Evolutionary conservation across 352 stramenopile genomes (phyloP).

Genomic region (Phytopythium kandeliae): DNA sequence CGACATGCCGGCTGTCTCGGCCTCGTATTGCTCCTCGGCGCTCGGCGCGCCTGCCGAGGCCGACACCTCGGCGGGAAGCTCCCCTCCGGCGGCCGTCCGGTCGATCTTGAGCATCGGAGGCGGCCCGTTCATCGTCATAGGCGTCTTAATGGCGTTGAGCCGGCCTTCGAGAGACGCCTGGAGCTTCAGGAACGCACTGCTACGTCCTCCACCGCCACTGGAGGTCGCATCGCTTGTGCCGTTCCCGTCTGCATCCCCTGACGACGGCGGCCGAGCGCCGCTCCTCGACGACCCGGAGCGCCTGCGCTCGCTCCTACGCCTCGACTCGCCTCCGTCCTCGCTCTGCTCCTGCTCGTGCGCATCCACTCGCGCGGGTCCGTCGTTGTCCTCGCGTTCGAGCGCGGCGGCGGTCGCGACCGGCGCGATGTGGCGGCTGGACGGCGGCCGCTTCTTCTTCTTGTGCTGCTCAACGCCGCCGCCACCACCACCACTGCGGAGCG

Average conservation of each 20-base stretch:
- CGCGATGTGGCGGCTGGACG: slow-evolving; percentile 2
- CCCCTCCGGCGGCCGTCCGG: slow-evolving; percentile 7
- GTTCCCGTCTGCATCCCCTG: not conserved
- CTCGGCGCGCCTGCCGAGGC: slow-evolving; percentile 3
- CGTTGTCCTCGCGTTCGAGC: slow-evolving; percentile 4
- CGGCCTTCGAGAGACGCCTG: slow-evolving; percentile 49
- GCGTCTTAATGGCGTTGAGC: slow-evolving; percentile 14
- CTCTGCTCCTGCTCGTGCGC: slow-evolving; percentile 2
- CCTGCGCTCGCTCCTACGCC: slow-evolving; percentile 4
- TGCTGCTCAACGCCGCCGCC: not conserved
- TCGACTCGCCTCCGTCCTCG: slow-evolving; percentile 8
- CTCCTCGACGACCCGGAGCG: slow-evolving; percentile 5
- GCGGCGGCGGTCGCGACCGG: not conserved
- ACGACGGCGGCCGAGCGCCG: not conserved
- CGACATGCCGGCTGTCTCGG: slow-evolving; percentile 52
- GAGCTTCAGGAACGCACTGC: slow-evolving; percentile 38
- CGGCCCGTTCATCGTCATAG: slow-evolving; percentile 16
- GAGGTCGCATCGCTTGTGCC: not conserved
- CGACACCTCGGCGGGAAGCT: slow-evolving; percentile 1
- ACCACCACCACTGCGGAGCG: slow-evolving; percentile 10
- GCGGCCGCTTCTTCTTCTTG: slow-evolving; percentile 9
- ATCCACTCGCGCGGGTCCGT: not conserved
- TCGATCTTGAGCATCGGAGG: slow-evolving; percentile 26
- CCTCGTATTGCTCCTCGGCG: slow-evolving; percentile 42
- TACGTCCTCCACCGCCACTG: not conserved